These are phyloP conservation scores for Dioscorea zingiberensis DNA, from an alignment of 106 monocot genomes.

Conservation along the genomic window DNA sequence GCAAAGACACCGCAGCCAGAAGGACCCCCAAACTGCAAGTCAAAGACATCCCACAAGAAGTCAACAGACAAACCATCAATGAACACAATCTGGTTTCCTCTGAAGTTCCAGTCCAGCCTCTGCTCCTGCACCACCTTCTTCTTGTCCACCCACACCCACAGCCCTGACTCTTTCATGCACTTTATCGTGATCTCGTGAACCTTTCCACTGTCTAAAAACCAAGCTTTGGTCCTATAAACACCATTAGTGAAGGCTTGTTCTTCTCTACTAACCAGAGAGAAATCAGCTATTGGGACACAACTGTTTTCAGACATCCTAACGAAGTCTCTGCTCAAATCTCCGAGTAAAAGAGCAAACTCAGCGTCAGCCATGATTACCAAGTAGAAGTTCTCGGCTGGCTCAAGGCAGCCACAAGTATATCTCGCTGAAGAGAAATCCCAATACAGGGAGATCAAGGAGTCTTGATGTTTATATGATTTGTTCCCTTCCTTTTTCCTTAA, in stretches of 20 bases:
- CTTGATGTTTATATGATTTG: slow-evolving; percentile 9
- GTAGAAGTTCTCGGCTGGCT: slow-evolving; percentile 47
- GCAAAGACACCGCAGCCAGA: slow-evolving; percentile 37
- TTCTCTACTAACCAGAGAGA: slow-evolving; percentile 19
- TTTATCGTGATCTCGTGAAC: slow-evolving; percentile 52
- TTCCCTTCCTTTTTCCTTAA: slow-evolving; percentile 33
- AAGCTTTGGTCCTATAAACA: slow-evolving; percentile 25
- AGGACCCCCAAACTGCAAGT: slow-evolving; percentile 41
- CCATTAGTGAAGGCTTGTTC: slow-evolving; percentile 26
- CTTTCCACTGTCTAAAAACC: slow-evolving; percentile 23
- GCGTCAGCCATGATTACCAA: slow-evolving; percentile 23
- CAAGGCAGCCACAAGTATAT: slow-evolving; percentile 34
- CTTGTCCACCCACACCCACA: slow-evolving; percentile 59
- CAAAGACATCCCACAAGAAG: slow-evolving; percentile 77
- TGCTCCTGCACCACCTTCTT: slow-evolving; percentile 60
- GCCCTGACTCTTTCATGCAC: slow-evolving; percentile 37
- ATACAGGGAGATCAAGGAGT: slow-evolving; percentile 14
- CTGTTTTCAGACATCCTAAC: slow-evolving; percentile 7
- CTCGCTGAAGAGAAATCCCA: slow-evolving; percentile 63
- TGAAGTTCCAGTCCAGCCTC: slow-evolving; percentile 58
- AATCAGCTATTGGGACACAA: slow-evolving; percentile 10
- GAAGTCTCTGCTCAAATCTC: slow-evolving; percentile 19
- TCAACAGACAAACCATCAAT: slow-evolving; percentile 70
- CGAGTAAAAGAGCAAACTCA: slow-evolving; percentile 34
- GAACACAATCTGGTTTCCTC: slow-evolving; percentile 70